A percentile compares a stretch with the other conserved stretches of the same genome.
Conservation (phyloP, 768 basidiomycete species). For the Hypsizygus marmoreus region DNA sequence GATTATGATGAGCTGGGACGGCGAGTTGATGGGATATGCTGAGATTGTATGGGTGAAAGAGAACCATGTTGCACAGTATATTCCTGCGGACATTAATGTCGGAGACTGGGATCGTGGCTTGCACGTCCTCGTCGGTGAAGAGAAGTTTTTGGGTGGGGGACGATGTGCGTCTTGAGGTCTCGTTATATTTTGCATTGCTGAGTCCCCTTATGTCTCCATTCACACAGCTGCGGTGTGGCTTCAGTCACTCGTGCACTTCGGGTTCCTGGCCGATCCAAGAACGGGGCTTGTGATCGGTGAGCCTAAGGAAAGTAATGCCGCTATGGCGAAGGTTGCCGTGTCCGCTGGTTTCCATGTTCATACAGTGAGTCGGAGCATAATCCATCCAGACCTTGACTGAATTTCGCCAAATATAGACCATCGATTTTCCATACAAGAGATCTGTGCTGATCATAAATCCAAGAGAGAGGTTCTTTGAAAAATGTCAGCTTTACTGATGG, state of each 20-base stretch:
- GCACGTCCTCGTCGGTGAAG: slow-evolving; percentile 49
- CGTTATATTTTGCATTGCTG: background rate
- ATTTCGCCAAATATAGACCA: slow-evolving; percentile 18
- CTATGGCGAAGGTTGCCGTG: slow-evolving; percentile 23
- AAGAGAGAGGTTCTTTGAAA: slow-evolving; percentile 37
- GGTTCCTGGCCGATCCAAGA: slow-evolving; percentile 45
- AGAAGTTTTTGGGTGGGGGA: slow-evolving; percentile 43
- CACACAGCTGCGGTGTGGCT: slow-evolving; percentile 36
- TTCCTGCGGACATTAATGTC: slow-evolving; percentile 20
- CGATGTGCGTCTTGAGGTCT: slow-evolving; percentile 40
- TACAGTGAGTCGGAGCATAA: slow-evolving; percentile 20
- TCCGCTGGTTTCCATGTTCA: slow-evolving; percentile 27
- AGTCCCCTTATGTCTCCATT: background rate
- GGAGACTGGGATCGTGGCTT: slow-evolving; percentile 37
- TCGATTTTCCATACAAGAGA: slow-evolving; percentile 39
- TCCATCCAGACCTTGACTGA: background rate
- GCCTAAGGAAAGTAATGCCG: slow-evolving; percentile 33
- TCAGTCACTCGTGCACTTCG: slow-evolving; percentile 39
- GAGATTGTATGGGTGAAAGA: slow-evolving; percentile 50
- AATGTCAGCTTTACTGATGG: no score
- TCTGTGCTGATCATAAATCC: slow-evolving; percentile 28
- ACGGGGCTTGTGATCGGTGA: slow-evolving; percentile 44
- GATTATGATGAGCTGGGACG: slow-evolving; percentile 50
- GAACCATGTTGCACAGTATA: slow-evolving; percentile 32
- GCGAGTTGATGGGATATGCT: slow-evolving; percentile 43